These are phyloP conservation scores for Xylariomycetidae sp. DNA, from an alignment of 2,329 filamentous ascomycete genomes.

Conservation along the genomic window DNA sequence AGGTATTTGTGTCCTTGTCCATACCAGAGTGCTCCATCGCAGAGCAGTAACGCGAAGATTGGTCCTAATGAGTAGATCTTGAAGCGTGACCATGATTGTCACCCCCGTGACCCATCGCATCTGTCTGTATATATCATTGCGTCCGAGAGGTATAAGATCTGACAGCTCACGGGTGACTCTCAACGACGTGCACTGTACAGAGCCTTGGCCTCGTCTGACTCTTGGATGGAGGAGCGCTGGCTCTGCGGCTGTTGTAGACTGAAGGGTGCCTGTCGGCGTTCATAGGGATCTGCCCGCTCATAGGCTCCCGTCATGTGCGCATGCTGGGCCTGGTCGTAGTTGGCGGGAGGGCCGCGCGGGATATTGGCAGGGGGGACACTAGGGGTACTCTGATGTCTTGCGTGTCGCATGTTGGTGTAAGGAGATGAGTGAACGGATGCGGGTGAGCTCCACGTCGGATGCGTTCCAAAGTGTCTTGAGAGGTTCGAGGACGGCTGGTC, in stretches of 20 bases:
- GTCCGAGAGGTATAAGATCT: background rate
- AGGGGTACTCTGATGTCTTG: slow-evolving; percentile 27
- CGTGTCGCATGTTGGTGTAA: slow-evolving; percentile 14
- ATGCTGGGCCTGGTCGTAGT: slow-evolving; percentile 7
- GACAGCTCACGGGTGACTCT: background rate
- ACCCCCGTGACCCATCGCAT: no score
- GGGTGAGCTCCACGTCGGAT: background rate
- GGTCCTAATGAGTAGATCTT: no score
- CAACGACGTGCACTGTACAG: slow-evolving; percentile 17
- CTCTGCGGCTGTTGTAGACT: background rate
- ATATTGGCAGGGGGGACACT: slow-evolving; percentile 7
- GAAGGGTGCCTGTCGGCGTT: slow-evolving; percentile 11
- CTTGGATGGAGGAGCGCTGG: slow-evolving; percentile 6
- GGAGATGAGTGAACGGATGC: background rate
- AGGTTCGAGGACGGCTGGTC: slow-evolving; percentile 1
- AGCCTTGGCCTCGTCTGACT: slow-evolving; percentile 14
- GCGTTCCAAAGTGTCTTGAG: no score
- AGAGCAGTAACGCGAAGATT: no score
- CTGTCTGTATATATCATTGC: no score
- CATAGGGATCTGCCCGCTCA: slow-evolving; percentile 7
- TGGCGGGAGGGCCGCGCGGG: slow-evolving; percentile 3
- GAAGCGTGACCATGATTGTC: no score
- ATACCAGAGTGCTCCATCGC: no score
- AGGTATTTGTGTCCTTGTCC: no score
- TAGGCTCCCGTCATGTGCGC: slow-evolving; percentile 2